phyloP scores from a whole-genome alignment of 2,329 filamentous ascomycete species.

The Cordyceps cateniannulata region DNA sequence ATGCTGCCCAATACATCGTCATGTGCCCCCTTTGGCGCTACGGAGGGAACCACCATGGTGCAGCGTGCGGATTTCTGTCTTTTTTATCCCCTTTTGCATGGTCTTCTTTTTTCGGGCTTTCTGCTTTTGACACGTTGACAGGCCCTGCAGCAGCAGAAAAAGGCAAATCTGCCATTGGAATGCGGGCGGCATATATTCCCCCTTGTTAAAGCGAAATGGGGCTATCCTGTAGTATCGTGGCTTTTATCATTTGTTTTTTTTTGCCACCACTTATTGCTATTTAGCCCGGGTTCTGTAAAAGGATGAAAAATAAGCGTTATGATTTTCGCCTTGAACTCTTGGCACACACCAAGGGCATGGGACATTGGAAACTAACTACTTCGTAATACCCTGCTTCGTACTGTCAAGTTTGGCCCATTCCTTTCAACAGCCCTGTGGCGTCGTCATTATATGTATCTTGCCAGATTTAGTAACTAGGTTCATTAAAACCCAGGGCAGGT shows the following conservation, averaged over 20 bases:
- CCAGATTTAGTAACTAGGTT: no score
- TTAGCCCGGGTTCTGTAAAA: no score
- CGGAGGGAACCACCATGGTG: neutral
- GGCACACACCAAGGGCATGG: neutral
- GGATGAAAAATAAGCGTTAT: neutral
- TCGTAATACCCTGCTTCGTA: no score
- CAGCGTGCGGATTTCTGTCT: neutral
- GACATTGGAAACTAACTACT: neutral
- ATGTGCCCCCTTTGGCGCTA: neutral
- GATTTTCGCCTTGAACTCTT: neutral
- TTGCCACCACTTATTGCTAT: no score
- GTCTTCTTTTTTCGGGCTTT: neutral
- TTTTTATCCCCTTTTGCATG: neutral
- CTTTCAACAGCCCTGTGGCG: no score
- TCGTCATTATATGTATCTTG: no score
- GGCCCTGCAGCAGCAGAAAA: neutral
- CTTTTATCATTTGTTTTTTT: neutral
- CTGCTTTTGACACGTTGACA: neutral
- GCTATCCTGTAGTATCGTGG: neutral
- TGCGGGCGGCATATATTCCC: neutral
- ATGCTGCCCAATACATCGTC: constrained; percentile 4
- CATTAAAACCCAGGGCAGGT: no score
- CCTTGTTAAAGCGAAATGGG: neutral
- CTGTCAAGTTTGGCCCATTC: no score
- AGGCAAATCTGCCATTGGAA: neutral